A percentile compares a stretch with the other conserved stretches of the same genome.
Evolutionary conservation across 805 yeast species (phyloP).

Genomic region (Nakazawaea ishiwadae): DNA sequence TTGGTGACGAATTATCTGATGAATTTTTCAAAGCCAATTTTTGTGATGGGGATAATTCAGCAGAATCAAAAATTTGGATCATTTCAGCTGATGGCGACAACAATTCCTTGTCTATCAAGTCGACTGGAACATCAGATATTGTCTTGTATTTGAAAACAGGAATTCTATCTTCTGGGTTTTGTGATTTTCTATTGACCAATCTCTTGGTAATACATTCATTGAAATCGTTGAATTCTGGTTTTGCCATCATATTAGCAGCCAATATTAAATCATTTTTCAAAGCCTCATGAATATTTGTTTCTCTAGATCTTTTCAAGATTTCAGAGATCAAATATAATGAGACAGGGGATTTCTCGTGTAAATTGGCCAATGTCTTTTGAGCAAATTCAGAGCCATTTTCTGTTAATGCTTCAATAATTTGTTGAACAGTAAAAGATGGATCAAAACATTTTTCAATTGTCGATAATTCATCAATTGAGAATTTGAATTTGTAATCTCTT

Average conservation of each 20-base stretch:
- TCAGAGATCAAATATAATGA: conserved; percentile 71
- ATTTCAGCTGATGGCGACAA: conserved; percentile 27
- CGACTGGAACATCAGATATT: conserved; percentile 62
- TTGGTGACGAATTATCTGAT: not conserved
- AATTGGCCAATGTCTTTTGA: conserved; percentile 43
- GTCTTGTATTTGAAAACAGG: conserved; percentile 32
- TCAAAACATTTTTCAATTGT: conserved; percentile 70
- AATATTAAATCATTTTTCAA: conserved; percentile 68
- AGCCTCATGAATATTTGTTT: conserved; percentile 57
- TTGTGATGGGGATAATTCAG: conserved; percentile 13
- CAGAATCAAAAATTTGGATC: conserved; percentile 14
- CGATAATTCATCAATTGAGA: conserved; percentile 47
- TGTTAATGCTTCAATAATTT: conserved; percentile 47
- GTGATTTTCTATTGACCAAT: conserved; percentile 40
- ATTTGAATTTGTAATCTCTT: conserved; percentile 52
- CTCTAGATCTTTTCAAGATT: conserved; percentile 56
- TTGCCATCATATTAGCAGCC: conserved; percentile 69
- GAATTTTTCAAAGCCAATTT: not conserved
- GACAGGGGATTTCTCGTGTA: conserved; percentile 69
- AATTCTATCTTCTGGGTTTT: conserved; percentile 20
- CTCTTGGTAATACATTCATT: conserved; percentile 50
- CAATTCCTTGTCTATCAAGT: conserved; percentile 49
- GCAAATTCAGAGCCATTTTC: conserved; percentile 67
- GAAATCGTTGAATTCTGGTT: conserved; percentile 40
- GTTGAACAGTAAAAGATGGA: conserved; percentile 40